Conservation (phyloP, 345 rosid species). For the Xanthoceras sorbifolium region DNA sequence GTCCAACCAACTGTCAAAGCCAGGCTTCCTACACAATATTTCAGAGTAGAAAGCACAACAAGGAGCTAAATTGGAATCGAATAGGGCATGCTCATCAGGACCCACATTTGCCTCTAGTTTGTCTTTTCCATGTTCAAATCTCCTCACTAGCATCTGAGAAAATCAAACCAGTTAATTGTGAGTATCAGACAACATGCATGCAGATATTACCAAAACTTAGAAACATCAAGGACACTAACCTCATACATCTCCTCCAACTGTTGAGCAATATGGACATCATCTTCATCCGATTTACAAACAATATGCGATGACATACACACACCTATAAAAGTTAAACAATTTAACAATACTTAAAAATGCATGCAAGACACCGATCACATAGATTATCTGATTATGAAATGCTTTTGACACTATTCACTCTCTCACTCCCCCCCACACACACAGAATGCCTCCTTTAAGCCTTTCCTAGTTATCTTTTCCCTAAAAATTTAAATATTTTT, state of each 20-base stretch:
- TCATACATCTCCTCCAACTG: constrained; percentile 65
- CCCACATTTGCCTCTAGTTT: constrained; percentile 41
- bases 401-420: background rate
- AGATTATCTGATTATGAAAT: too few species aligned
- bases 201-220: constrained; percentile 10
- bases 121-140: constrained; percentile 61
- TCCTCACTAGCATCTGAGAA: constrained; percentile 61
- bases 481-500: background rate
- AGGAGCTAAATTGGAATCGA: constrained; percentile 34
- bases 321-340: constrained; percentile 41
- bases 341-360: background rate
- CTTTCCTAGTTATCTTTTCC: background rate
- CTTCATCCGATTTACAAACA: constrained; percentile 42
- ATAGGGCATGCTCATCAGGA: constrained; percentile 27
- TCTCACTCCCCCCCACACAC: background rate
- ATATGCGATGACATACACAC: constrained; percentile 74
- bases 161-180: constrained; percentile 20
- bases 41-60: constrained; percentile 64
- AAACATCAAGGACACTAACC: constrained; percentile 43
- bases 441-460: background rate
- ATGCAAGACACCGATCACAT: background rate
- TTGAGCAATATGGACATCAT: constrained; percentile 38
- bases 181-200: constrained; percentile 8
- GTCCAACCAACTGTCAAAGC: constrained; percentile 57
- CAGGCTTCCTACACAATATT: constrained; percentile 47